Conservation (phyloP, 345 rosid genomes). For the Eucalyptus viminalis region DNA sequence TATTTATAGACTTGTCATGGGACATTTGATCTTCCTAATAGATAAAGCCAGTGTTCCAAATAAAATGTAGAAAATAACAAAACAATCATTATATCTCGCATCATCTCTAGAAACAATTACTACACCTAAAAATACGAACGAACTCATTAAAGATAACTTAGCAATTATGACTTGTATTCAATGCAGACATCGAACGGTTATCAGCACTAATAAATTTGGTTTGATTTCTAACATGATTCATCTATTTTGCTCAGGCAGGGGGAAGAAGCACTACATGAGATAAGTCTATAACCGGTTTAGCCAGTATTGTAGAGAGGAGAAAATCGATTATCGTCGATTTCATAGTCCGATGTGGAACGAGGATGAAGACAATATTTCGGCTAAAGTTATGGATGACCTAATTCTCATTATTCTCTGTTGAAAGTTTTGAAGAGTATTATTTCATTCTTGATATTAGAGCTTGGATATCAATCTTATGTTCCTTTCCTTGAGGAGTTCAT, state of each 20-base stretch:
- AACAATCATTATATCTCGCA: too few species aligned
- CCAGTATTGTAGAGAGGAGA: not conserved
- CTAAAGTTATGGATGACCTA: not conserved
- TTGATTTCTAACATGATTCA: not conserved
- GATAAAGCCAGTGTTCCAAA: too few species aligned
- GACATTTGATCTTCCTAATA: too few species aligned
- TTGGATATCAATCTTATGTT: not conserved
- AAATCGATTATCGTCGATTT: not conserved
- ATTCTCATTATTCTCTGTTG: not conserved
- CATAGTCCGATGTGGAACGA: not conserved
- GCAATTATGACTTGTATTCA: too few species aligned
- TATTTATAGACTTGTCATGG: too few species aligned
- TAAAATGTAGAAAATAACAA: too few species aligned
- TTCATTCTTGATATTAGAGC: not conserved
- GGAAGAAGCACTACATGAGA: not conserved
- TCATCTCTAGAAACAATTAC: fast-evolving
- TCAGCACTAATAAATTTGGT: too few species aligned
- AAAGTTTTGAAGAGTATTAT: not conserved
- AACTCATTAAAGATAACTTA: too few species aligned
- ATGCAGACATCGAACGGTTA: too few species aligned
- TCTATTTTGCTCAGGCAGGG: not conserved
- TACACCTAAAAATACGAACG: too few species aligned
- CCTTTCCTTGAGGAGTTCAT: not conserved
- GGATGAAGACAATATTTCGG: not conserved
- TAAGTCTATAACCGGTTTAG: not conserved